A percentile compares a stretch with the other conserved stretches of the same genome.
Conservation (phyloP, 192 early-diverging fungal species). For the Mortierella claussenii region DNA sequence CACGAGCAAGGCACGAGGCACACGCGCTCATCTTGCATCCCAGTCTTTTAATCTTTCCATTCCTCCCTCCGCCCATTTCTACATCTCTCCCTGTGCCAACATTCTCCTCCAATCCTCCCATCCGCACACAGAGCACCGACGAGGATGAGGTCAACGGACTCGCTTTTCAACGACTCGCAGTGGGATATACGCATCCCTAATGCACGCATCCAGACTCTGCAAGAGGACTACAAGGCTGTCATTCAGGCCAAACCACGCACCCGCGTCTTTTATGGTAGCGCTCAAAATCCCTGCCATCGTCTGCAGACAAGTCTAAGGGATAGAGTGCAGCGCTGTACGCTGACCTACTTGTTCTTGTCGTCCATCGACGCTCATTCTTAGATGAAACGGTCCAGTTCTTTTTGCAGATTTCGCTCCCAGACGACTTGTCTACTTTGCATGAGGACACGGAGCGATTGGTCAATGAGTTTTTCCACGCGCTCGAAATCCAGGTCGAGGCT, state of each 20-base stretch:
- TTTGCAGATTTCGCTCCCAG: conserved; percentile 48
- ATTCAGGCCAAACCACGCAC: conserved; percentile 48
- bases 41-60: no score
- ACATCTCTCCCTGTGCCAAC: neutral
- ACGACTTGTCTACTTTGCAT: conserved; percentile 48
- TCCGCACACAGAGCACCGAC: neutral
- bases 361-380: no score
- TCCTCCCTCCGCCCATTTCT: no score
- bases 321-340: no score
- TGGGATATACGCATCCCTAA: conserved; percentile 55
- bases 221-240: conserved; percentile 47
- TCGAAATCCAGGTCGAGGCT: conserved; percentile 67
- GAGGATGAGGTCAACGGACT: conserved; percentile 51
- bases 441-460: conserved; percentile 41
- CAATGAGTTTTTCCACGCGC: conserved; percentile 56
- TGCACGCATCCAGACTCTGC: conserved; percentile 32
- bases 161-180: conserved; percentile 51
- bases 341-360: no score
- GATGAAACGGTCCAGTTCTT: conserved; percentile 54
- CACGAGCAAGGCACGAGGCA: no score
- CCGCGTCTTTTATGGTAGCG: conserved; percentile 57
- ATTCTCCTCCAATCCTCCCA: neutral
- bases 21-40: no score
- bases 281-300: no score
- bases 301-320: no score